Percentiles rank a stretch among this genome's conserved stretches.
phyloP scores from a whole-genome alignment of 2,329 filamentous ascomycete species.

The Aspergillus japonicus region DNA sequence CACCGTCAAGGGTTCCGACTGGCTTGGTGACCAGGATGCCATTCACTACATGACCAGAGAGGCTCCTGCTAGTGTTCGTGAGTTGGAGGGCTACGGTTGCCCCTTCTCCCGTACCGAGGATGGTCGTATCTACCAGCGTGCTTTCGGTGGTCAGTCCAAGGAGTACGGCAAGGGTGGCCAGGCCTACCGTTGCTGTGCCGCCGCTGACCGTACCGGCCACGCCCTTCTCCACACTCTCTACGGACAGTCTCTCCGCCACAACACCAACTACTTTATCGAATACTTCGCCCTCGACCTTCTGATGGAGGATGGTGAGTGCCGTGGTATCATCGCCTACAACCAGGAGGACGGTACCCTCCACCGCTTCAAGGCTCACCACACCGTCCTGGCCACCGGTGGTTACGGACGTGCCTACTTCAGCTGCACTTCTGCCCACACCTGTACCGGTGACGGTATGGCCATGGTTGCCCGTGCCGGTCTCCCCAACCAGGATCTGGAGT shows the following conservation, averaged over 20 bases:
- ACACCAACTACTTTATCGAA: constrained; percentile 99
- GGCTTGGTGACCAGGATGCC: constrained; percentile 94
- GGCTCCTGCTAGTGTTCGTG: constrained; percentile 85
- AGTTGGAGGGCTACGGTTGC: constrained; percentile 96
- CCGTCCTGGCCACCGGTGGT: constrained; percentile 92
- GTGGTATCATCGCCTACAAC: constrained; percentile 95
- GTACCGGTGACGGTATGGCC: constrained; percentile 98
- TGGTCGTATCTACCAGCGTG: constrained; percentile 97
- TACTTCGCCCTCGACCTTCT: constrained; percentile 96
- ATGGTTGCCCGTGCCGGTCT: constrained; percentile 98
- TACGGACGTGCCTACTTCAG: constrained; percentile 98
- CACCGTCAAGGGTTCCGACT: constrained; percentile 96
- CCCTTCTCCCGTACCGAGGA: constrained; percentile 92
- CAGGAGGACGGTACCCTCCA: constrained; percentile 98
- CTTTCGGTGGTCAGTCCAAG: constrained; percentile 95
- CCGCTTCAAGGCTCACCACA: constrained; percentile 95
- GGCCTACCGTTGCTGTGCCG: constrained; percentile 95
- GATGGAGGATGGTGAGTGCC: constrained; percentile 96
- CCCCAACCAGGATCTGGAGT: constrained; percentile 98
- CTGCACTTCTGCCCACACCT: constrained; percentile 97
- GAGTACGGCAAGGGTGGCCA: constrained; percentile 96
- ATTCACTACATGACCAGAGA: constrained; percentile 99
- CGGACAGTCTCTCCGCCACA: constrained; percentile 92
- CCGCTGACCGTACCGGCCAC: constrained; percentile 94
- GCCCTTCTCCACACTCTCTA: constrained; percentile 98